Conservation (phyloP, 2,329 filamentous ascomycete genomes). For the Aspergillus felis region DNA sequence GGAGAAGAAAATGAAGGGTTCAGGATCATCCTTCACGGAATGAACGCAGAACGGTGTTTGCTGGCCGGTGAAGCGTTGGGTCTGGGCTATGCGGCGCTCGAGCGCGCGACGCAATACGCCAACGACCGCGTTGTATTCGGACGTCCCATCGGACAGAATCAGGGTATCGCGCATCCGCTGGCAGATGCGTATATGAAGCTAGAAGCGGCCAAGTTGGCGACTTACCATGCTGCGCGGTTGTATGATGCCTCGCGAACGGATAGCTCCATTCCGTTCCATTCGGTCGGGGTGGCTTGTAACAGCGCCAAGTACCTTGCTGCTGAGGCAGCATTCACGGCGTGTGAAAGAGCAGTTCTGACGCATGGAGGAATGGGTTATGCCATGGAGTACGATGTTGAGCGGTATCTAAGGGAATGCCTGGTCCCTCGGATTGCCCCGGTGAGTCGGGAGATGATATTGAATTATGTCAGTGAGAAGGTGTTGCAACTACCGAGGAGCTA, state of each 20-base stretch:
- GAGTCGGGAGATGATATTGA: constrained; percentile 49
- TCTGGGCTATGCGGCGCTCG: constrained; percentile 68
- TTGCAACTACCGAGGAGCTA: constrained; percentile 42
- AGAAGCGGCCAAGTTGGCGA: constrained; percentile 58
- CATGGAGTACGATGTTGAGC: constrained; percentile 59
- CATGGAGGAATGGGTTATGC: constrained; percentile 64
- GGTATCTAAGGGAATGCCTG: constrained; percentile 57
- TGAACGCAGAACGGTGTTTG: constrained; percentile 75
- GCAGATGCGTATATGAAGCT: constrained; percentile 59
- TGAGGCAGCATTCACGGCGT: constrained; percentile 58
- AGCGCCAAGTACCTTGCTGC: constrained; percentile 65
- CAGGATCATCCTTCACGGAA: constrained; percentile 71
- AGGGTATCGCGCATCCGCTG: constrained; percentile 57
- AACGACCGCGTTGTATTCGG: constrained; percentile 59
- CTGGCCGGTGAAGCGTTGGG: constrained; percentile 76
- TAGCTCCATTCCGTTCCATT: constrained; percentile 49
- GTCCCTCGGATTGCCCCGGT: constrained; percentile 59
- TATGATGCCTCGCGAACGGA: constrained; percentile 55
- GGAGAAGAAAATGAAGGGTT: constrained; percentile 74
- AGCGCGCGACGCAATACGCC: constrained; percentile 62
- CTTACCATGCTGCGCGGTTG: constrained; percentile 57
- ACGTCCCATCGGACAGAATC: constrained; percentile 56
- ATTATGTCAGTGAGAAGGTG: constrained; percentile 44
- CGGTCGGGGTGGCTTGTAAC: constrained; percentile 63
- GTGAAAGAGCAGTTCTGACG: constrained; percentile 53